Evolutionary conservation across 2,329 filamentous ascomycete species (phyloP), one percentile per base, ranked within the genome.

Genomic region (Lecanicillium sp.): DNA sequence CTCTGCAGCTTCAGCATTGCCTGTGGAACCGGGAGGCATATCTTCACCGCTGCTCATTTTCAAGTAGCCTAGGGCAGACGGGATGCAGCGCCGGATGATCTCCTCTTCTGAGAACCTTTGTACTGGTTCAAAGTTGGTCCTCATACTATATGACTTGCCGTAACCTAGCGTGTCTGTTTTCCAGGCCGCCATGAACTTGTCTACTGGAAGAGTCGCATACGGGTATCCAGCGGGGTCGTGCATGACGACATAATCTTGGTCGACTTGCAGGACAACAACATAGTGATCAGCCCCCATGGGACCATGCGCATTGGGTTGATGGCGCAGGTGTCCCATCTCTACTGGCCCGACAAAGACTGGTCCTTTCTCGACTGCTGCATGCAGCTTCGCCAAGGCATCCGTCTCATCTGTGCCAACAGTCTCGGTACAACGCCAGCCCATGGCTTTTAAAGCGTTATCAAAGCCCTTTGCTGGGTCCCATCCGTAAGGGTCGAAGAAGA

Each of bases 401-500:
- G 40, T 14, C 20, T 37, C 44, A 29, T 48, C 40, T 20, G 31
- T 43, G 29, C 38, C 41, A 17, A 45, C 25, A 8, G 27, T 20
- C 12, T 45, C 41, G 3, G 40, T 40, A 16, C 35, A 43, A 14
- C 27, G 17, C 46, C 46, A 48, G 7, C 46, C 46, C 22, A 45
- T 39, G 3, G 42, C 40, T 14, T 35, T 18, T 20, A 46, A 35
- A 4, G 41, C 43, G 7, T 29, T 35, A 14, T 45, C 45, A 16
- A 48, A 35, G 20, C 39, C 33, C 16, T 35, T 31, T 14, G 42
- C 32, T 1, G 45, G 46, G 22, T 43, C 43, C 45, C 45, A 47
- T 13, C 45, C 46, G 20, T 41, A 47, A 11, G 46, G 45, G 30
- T 47, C 45, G 28, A 48, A 48, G 33, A 47, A 47, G 17, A 40